These are phyloP conservation scores for Nannochloris sp. DNA, from an alignment of 139 green algal genomes.

Conservation along the genomic window DNA sequence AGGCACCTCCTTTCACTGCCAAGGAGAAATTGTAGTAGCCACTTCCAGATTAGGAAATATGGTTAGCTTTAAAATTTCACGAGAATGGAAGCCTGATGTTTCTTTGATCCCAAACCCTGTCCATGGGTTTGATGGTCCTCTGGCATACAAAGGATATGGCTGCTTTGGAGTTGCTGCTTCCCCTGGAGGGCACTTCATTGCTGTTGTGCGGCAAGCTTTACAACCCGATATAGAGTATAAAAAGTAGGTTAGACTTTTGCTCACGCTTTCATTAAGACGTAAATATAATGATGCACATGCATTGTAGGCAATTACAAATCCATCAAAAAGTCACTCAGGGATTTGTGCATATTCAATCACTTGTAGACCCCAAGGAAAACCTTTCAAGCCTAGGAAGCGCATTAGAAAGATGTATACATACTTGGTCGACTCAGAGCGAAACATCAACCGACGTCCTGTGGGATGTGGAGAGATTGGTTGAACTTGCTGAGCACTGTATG, in stretches of 20 bases:
- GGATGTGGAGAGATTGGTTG: neutral
- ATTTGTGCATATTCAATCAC: neutral
- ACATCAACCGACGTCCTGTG: neutral
- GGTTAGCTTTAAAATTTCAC: neutral
- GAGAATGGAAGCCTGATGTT: neutral
- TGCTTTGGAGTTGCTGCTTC: constrained; percentile 16
- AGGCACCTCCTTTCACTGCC: neutral
- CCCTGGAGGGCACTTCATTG: constrained; percentile 19
- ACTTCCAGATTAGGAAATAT: neutral
- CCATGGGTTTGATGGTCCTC: constrained; percentile 5
- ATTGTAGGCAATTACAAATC: constrained; percentile 14
- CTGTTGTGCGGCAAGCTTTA: constrained; percentile 6
- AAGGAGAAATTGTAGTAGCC: neutral
- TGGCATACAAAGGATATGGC: constrained; percentile 8
- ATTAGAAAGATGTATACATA: neutral
- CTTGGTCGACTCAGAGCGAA: neutral
- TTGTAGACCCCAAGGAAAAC: neutral
- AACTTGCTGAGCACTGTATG: too few relatives aligned
- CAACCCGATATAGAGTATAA: constrained; percentile 8
- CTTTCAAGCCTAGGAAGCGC: neutral
- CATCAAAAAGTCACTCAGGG: constrained; percentile 1
- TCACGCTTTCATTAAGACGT: too few relatives aligned
- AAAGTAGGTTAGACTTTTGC: constrained; percentile 15
- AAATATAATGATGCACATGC: neutral
- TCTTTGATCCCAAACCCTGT: neutral